A percentile compares a stretch with the other conserved stretches of the same genome.
Evolutionary conservation across 352 stramenopile genomes (phyloP).

Genomic region (Pythium folliculosum): DNA sequence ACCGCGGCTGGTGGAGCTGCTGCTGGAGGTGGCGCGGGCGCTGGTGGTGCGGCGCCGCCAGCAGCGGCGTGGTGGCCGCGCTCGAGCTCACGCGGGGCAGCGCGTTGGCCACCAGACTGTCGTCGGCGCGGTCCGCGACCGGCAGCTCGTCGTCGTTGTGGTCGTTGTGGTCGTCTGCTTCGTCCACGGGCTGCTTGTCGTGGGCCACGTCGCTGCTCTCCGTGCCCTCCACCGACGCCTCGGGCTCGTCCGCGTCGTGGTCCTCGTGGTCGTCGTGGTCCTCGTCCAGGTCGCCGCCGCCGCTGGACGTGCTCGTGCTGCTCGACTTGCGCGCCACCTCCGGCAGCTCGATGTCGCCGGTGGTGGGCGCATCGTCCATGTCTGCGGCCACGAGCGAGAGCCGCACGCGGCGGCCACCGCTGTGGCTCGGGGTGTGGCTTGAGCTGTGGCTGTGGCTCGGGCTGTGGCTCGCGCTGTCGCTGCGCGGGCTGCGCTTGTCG

Average conservation of each 20-base stretch:
- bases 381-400: constrained; percentile 19
- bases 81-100: not conserved
- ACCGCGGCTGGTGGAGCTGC: constrained; percentile 7
- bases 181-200: not conserved
- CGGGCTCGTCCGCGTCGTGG: constrained; percentile 23
- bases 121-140: not conserved
- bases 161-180: not conserved
- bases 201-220: not conserved
- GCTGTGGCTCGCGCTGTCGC: constrained; percentile 2
- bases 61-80: constrained; percentile 6
- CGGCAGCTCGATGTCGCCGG: constrained; percentile 16
- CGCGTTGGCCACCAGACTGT: no score
- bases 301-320: constrained; percentile 24
- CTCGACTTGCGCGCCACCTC: constrained; percentile 9
- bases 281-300: constrained; percentile 24
- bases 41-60: not conserved
- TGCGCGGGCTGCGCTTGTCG: constrained; percentile 23
- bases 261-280: no score
- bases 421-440: not conserved
- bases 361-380: not conserved
- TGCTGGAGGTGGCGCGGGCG: not conserved
- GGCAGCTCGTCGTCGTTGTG: not conserved
- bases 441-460: not conserved
- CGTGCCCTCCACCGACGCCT: constrained; percentile 9
- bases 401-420: constrained; percentile 20